Conservation (phyloP, 2,329 filamentous ascomycete species). For the Aspergillus aculeatus region DNA sequence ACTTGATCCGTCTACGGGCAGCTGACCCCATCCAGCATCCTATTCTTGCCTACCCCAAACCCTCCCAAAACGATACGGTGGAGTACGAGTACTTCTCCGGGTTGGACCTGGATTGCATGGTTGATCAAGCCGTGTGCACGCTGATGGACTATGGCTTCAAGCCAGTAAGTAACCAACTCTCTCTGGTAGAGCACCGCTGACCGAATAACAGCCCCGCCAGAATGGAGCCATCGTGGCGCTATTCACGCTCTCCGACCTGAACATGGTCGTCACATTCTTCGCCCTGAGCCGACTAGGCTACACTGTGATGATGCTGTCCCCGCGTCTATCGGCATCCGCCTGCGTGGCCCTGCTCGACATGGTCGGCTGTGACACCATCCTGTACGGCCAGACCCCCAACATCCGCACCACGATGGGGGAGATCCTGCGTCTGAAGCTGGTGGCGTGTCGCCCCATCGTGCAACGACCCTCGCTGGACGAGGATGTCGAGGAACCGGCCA, state of each 20-base stretch:
- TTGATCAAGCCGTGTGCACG: conserved; percentile 37
- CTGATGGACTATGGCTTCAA: conserved; percentile 28
- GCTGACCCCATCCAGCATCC: conserved; percentile 40
- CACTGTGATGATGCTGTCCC: conserved; percentile 45
- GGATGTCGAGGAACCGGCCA: conserved; percentile 12
- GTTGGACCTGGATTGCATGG: conserved; percentile 41
- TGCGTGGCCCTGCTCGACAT: conserved; percentile 42
- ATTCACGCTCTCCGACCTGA: conserved; percentile 43
- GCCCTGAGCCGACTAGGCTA: conserved; percentile 48
- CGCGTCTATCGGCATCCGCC: conserved; percentile 42
- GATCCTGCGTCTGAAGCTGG: conserved; percentile 24
- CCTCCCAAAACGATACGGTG: conserved; percentile 28
- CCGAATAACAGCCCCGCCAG: conserved; percentile 15
- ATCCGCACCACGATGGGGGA: conserved; percentile 34
- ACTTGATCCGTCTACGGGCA: conserved; percentile 42
- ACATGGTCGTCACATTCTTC: conserved; percentile 46
- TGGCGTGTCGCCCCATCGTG: conserved; percentile 28
- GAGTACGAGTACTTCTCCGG: conserved; percentile 46
- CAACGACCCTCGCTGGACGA: conserved; percentile 11
- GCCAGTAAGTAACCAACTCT: conserved; percentile 8
- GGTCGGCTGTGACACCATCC: conserved; percentile 35
- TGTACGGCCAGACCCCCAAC: conserved; percentile 37
- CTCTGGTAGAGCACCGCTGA: not conserved
- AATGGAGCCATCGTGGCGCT: conserved; percentile 36
- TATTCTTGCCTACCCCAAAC: conserved; percentile 43